A percentile compares a stretch with the other conserved stretches of the same genome.
Evolutionary conservation across 2,329 filamentous ascomycete genomes (phyloP).

Genomic region (Aspergillus felis): DNA sequence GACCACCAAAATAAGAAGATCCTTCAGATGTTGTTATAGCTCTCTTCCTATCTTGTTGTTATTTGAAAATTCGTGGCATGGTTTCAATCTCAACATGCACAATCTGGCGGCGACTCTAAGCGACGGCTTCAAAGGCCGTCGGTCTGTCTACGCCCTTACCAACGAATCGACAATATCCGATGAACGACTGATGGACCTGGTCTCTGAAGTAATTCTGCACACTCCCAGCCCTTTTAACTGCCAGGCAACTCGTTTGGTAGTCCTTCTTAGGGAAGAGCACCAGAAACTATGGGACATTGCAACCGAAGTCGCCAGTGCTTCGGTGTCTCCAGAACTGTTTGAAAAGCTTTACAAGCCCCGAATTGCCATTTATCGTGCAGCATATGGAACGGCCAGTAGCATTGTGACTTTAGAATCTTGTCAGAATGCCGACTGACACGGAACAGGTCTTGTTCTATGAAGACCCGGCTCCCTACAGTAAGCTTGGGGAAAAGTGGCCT

Average conservation of each 20-base stretch:
- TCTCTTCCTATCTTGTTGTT: no score
- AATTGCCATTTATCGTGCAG: no score
- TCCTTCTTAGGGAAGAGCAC: constrained; percentile 75
- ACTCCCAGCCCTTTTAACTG: constrained; percentile 78
- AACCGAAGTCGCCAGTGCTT: constrained; percentile 50
- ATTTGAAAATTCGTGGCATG: no score
- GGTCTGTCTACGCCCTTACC: constrained; percentile 26
- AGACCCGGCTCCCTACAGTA: constrained; percentile 61
- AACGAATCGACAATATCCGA: constrained; percentile 27
- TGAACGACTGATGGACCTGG: constrained; percentile 24
- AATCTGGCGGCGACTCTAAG: no score
- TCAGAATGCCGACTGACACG: no score
- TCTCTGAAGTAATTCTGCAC: constrained; percentile 52
- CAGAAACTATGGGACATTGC: constrained; percentile 77
- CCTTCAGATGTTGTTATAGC: no score
- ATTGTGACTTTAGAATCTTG: no score
- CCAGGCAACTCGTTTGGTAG: constrained; percentile 69
- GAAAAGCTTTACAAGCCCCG: constrained; percentile 11
- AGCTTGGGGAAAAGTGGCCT: constrained; percentile 31
- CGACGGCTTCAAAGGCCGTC: constrained; percentile 12
- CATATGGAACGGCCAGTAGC: no score
- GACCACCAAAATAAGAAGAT: no score
- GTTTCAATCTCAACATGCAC: no score
- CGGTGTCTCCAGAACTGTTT: constrained; percentile 57
- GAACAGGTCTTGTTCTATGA: constrained; percentile 68